Evolutionary conservation across 768 basidiomycete species (phyloP), one percentile per base, ranked within the genome.

Genomic region (Lentinula guzmanii): DNA sequence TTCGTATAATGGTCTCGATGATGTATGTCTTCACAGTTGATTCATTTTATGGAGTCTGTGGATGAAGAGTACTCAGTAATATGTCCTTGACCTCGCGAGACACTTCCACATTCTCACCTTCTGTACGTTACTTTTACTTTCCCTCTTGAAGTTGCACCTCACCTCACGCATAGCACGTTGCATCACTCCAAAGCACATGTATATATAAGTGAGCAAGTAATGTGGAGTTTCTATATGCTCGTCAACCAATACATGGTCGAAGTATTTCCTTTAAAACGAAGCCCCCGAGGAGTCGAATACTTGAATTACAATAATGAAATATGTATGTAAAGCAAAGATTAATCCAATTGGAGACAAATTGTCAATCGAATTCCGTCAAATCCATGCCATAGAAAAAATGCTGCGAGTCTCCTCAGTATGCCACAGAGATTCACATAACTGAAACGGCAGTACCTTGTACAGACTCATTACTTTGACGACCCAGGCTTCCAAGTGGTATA

Each of bases 401-500:
- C 85, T 86, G 65, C 15, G 15, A 24, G 34, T 6, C 48, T 18
- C 35, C 35, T 52, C 21, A 52, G 28, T 41, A 52, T n/a, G 7
- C 28, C 21, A 18, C 5, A 52, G 13, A 34, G 28, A 21, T n/a
- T 39, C 62, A 21, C 11, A 10, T 46, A 52, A 55, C 52, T 56
- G 58, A 50, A 18, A 61, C 18, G 31, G 61, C 72, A 39, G 9
- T 60, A 91, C 91, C 79, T 95, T 95, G 67, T 92, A 89, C 61
- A 94, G 64, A 68, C 85, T 90, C 96, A 98, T 98, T 45, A 95
- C 84, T 70, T 98, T 97, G 35, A 97, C 91, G 3, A 95, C 92
- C 90, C 93, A 98, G 16, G 96, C 95, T 69, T 99, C 96, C 46
- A 99, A 82, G 69, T 99, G 96, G 73, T 89, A 98, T 56, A 99